A percentile compares a stretch with the other conserved stretches of the same genome.
These are phyloP conservation scores for Camellia sinensis DNA, from an alignment of 148 eudicot species.

Conservation along the genomic window DNA sequence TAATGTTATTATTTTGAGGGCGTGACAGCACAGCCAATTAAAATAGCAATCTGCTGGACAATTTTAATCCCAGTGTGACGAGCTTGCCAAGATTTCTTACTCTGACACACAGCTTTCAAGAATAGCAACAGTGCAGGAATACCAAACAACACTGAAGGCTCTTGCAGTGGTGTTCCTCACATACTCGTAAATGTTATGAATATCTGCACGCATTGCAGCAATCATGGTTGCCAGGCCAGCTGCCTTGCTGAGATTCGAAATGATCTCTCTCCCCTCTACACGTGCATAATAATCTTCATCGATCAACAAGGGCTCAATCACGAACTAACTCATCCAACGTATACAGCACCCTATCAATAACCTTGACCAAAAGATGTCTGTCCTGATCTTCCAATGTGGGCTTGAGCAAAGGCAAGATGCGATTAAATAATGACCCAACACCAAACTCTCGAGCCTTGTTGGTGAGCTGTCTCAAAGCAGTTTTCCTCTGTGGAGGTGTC, in stretches of 20 bases:
- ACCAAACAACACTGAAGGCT: constrained; percentile 96
- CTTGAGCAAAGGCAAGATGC: too few relatives aligned
- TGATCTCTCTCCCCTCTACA: constrained; percentile 95
- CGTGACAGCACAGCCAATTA: constrained; percentile 98
- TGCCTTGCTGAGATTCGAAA: constrained; percentile 95
- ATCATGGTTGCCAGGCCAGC: constrained; percentile 99
- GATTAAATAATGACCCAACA: too few relatives aligned
- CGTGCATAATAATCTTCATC: constrained; percentile 99
- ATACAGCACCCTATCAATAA: constrained; percentile 86
- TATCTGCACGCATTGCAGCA: constrained; percentile 99
- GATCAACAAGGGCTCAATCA: constrained; percentile 83
- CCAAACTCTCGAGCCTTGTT: too few relatives aligned
- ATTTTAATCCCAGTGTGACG: constrained; percentile 97
- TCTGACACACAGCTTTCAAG: constrained; percentile 96
- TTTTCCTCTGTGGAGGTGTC: too few relatives aligned
- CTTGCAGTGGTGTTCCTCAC: constrained; percentile 98
- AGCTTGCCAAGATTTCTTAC: constrained; percentile 99
- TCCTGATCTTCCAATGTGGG: too few relatives aligned
- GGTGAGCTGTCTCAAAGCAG: too few relatives aligned
- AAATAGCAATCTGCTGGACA: constrained; percentile 96
- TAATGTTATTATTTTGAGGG: too few relatives aligned
- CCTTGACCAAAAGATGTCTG: constrained; percentile 94
- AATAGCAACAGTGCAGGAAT: constrained; percentile 91
- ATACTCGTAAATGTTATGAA: constrained; percentile 92
- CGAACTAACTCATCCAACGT: constrained; percentile 95